Percentiles rank a stretch among this genome's conserved stretches.
Evolutionary conservation across 371 early-diverging fungal genomes (phyloP).

Genomic region (Mortierella sp.): DNA sequence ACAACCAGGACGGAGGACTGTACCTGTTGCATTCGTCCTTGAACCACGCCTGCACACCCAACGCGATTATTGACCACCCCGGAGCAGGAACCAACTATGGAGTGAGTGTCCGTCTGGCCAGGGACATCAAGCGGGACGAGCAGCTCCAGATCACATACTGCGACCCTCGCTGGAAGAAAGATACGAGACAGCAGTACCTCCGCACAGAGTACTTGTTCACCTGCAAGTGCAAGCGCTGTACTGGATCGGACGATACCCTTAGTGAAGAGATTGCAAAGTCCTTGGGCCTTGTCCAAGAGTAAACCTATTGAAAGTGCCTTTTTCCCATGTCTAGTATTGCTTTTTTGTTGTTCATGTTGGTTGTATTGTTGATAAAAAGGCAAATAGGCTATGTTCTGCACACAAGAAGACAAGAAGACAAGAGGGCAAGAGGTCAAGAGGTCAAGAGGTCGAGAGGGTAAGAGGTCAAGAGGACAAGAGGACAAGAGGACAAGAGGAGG

Average conservation of each 20-base stretch:
- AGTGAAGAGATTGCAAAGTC: constrained; percentile 63
- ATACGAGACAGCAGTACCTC: constrained; percentile 69
- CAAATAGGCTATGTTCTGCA: background rate
- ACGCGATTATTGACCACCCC: constrained; percentile 69
- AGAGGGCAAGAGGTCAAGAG: too few species aligned
- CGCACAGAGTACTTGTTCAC: constrained; percentile 71
- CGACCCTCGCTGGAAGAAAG: constrained; percentile 75
- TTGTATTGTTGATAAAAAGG: background rate
- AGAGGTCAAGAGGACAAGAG: too few species aligned
- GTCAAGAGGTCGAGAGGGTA: background rate
- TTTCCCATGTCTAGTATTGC: background rate
- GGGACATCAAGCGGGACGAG: constrained; percentile 70
- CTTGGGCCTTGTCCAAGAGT: constrained; percentile 29
- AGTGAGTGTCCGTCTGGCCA: constrained; percentile 66
- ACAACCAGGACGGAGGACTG: constrained; percentile 78
- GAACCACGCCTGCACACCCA: constrained; percentile 71
- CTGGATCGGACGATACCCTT: constrained; percentile 62
- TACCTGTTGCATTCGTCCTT: constrained; percentile 74
- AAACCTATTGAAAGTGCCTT: constrained; percentile 8
- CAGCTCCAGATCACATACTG: constrained; percentile 74
- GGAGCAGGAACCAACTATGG: constrained; percentile 65
- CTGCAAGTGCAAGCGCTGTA: constrained; percentile 72
- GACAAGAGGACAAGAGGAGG: background rate
- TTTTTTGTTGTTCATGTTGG: background rate
- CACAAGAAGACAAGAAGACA: background rate